Evolutionary conservation across 179 eudicot genomes (phyloP).

Genomic region (Corrigiola litoralis): DNA sequence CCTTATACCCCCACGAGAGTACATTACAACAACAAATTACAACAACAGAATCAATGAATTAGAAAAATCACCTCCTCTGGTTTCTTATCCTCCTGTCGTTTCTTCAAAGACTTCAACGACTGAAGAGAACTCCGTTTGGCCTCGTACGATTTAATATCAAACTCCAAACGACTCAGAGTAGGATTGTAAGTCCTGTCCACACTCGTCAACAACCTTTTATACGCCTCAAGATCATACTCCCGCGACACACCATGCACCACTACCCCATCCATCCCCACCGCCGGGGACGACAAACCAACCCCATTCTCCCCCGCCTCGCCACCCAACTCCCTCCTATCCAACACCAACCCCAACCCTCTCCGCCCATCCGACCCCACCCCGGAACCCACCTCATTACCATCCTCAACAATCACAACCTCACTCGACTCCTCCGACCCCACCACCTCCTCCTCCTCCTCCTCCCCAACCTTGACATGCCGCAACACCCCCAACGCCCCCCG

Average conservation of each 20-base stretch:
- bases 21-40: neutral
- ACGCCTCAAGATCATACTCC: constrained; percentile 19
- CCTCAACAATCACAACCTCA: constrained; percentile 36
- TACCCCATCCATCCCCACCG: constrained; percentile 29
- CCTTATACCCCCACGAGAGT: constrained; percentile 16
- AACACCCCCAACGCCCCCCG: constrained; percentile 19
- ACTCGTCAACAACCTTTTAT: constrained; percentile 37
- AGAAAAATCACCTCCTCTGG: constrained; percentile 18
- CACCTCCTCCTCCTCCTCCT: constrained; percentile 15
- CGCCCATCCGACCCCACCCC: constrained; percentile 20
- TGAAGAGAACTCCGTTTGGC: constrained; percentile 13
- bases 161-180: constrained; percentile 24
- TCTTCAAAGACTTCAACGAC: constrained; percentile 16
- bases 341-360: neutral
- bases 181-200: constrained; percentile 31
- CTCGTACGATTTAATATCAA: constrained; percentile 35
- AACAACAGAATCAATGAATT: neutral
- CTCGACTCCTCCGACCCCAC: constrained; percentile 38
- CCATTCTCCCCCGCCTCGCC: constrained; percentile 26
- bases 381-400: constrained; percentile 30
- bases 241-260: constrained; percentile 24
- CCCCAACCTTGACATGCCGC: constrained; percentile 10
- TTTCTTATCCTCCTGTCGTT: constrained; percentile 21
- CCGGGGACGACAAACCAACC: constrained; percentile 22
- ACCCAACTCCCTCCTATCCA: constrained; percentile 13